phyloP scores from a whole-genome alignment of 345 rosid genomes.

The Odontarrhena argentea region DNA sequence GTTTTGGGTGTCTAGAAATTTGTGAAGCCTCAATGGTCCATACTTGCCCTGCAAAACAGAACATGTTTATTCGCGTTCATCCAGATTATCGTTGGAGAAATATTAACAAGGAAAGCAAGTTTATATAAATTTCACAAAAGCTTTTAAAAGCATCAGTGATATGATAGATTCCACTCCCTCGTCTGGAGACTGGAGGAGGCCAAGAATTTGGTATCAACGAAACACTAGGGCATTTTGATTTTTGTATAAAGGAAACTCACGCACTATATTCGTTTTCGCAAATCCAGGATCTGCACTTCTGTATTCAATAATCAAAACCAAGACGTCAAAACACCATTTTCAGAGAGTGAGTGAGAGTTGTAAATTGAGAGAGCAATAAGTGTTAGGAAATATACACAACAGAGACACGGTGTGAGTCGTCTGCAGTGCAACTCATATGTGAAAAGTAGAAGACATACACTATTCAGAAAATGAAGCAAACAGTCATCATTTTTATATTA shows the following conservation, averaged over 20 bases:
- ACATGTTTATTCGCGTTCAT: slow-evolving; percentile 28
- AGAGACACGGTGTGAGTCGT: slow-evolving; percentile 55
- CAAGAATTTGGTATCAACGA: slow-evolving; percentile 45
- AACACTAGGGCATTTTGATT: slow-evolving; percentile 46
- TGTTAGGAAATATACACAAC: slow-evolving; percentile 56
- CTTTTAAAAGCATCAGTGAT: slow-evolving; percentile 59
- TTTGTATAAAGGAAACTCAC: slow-evolving; percentile 60
- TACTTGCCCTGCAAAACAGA: slow-evolving; percentile 82
- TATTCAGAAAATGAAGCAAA: slow-evolving; percentile 41
- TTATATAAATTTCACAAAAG: slow-evolving; percentile 37
- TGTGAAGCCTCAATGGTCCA: slow-evolving; percentile 58
- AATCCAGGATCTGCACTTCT: slow-evolving; percentile 88
- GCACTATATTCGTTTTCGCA: slow-evolving; percentile 76
- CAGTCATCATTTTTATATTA: not conserved
- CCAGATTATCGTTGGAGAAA: too few relatives aligned
- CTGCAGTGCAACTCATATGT: slow-evolving; percentile 78
- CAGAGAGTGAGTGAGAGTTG: not conserved
- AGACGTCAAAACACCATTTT: slow-evolving; percentile 8
- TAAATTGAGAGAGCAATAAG: slow-evolving; percentile 1
- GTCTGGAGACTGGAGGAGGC: slow-evolving; percentile 64
- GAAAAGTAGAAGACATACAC: slow-evolving; percentile 81
- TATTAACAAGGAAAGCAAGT: slow-evolving; percentile 42
- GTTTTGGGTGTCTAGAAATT: slow-evolving; percentile 48
- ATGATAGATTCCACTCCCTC: slow-evolving; percentile 59
- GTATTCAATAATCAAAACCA: slow-evolving; percentile 22